Base-by-base conservation (phyloP, 495 filamentous ascomycete species). In the Jackrogersella minutella region DNA sequence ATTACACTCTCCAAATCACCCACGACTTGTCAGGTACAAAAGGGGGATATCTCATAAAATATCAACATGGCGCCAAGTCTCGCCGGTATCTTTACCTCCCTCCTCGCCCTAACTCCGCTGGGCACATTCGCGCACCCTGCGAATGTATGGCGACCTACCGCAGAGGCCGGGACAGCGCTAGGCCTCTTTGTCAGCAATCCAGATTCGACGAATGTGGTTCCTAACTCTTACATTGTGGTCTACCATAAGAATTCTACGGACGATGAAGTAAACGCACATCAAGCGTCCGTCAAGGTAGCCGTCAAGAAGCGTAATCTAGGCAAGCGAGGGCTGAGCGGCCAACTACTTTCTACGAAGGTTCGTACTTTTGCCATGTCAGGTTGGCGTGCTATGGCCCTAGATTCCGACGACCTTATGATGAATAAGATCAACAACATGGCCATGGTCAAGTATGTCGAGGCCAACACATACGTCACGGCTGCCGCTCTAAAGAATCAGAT, bases 191-290 rank as follows among this genome's bases (percentile, higher is more conserved):
- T 85, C 59, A 74, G 73, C 66, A 84, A 84, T 63, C 73, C 75
- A 0, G 58, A 78, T 7, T 73, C 71, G 26, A 43, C 30, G 13
- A 69, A 82, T 54, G 44, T 74, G 33, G 76, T 84, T 24, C 79
- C 80, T 5, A 77, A 80, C 74, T 73, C 68, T 33, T 84, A 80
- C 68, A 84, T 84, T 34, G 80, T 84, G 3, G 81, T 84, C 34
- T 84, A 84, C 74, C 77, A 82, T 74, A 79, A 69, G 74, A 79
- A 74, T 6, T 77, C 70, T 62, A 69, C 58, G 57, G 72, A 79
- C 33, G 76, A 74, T 16, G 79, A 69, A 47, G 74, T 85, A 49
- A 53, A 68, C 21, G 71, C 73, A 37, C 78, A 83, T 54, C 64
- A 81, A 68, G 64, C 69, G 17, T 76, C 66, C 21, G 63, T 85